Percentiles rank a stretch among this genome's conserved stretches.
phyloP scores from a whole-genome alignment of 345 rosid genomes.

The Populus nigra region DNA sequence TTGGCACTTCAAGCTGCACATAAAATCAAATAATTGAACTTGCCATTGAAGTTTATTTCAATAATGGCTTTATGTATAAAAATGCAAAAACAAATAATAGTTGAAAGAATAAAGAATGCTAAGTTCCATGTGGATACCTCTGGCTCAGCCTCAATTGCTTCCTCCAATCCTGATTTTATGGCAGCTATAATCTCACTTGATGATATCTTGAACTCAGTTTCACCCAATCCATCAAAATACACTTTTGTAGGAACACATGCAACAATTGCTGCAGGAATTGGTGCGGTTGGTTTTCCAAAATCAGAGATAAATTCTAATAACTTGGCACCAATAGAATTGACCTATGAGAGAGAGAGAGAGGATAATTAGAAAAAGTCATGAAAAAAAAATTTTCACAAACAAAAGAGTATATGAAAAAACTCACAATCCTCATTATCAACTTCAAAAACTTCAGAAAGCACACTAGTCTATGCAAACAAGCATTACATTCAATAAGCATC shows the following conservation, averaged over 20 bases:
- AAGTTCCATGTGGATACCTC: conserved; percentile 53
- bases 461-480: not conserved
- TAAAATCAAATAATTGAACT: conserved; percentile 20
- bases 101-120: conserved; percentile 13
- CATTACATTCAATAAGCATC: not conserved
- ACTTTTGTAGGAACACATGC: conserved; percentile 92
- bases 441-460: not conserved
- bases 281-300: conserved; percentile 88
- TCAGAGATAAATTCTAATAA: conserved; percentile 87
- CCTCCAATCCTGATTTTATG: conserved; percentile 64
- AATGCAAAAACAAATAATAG: conserved; percentile 1
- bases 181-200: conserved; percentile 70
- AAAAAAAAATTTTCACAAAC: not conserved
- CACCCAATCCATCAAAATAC: conserved; percentile 77
- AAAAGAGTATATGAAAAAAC: not conserved
- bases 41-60: conserved; percentile 10
- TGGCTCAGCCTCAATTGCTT: conserved; percentile 96
- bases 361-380: not conserved
- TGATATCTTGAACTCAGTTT: conserved; percentile 79
- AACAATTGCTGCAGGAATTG: conserved; percentile 95
- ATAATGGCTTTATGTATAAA: conserved; percentile 4
- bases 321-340: conserved; percentile 86
- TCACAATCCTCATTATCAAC: not conserved
- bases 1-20: conserved; percentile 96
- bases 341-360: conserved; percentile 37